Base-by-base conservation (phyloP, 2,329 filamentous ascomycete species). In the Colletotrichum brevisporum region DNA sequence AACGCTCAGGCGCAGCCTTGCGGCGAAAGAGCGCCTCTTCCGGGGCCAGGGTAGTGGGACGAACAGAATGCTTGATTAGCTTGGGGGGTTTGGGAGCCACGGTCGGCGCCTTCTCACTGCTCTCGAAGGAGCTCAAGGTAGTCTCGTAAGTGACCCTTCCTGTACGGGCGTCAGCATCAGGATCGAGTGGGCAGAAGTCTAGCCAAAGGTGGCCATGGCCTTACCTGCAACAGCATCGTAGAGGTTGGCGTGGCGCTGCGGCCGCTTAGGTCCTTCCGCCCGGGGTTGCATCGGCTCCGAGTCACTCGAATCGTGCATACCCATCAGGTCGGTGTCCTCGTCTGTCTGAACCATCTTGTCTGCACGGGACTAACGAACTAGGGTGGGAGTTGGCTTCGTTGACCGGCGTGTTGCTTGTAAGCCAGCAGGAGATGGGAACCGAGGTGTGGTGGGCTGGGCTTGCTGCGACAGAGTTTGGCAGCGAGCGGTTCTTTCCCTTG, bases 201-300 rank as follows among this genome's bases (percentile, higher is more conserved):
- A n/a, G 13, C 10, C 24, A n/a, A 8, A 31, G 41, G 74, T 24
- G 21, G 21, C 21, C 21, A 24, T 24, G 21, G 21, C 21, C 79
- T 73, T 76, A 91, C 91, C 91, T 74, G 91, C 91, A 62, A 93
- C 90, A 16, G 91, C 91, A 79, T 94, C 92, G 78, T 92, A 94
- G 21, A 94, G 79, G 21, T 86, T 93, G 48, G 86, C 84, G 45
- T 79, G 76, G 16, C 78, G 78, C 51, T 78, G 75, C 72, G 45
- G 15, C 2, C 39, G 67, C 55, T 60, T 60, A n/a, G 31, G 18
- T 45, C 60, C 50, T 50, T 51, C 36, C 16, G 16, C 12, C 12
- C 26, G 31, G 36, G 55, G 51, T 6, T 52, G 56, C 41, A 39
- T 45, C 26, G 63, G 45, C 21, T 47, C 62, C 36, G 47, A 15